A percentile compares a stretch with the other conserved stretches of the same genome.
Evolutionary conservation across 176 grass and related monocot species (phyloP).

Genomic region (Triticum monococcum): DNA sequence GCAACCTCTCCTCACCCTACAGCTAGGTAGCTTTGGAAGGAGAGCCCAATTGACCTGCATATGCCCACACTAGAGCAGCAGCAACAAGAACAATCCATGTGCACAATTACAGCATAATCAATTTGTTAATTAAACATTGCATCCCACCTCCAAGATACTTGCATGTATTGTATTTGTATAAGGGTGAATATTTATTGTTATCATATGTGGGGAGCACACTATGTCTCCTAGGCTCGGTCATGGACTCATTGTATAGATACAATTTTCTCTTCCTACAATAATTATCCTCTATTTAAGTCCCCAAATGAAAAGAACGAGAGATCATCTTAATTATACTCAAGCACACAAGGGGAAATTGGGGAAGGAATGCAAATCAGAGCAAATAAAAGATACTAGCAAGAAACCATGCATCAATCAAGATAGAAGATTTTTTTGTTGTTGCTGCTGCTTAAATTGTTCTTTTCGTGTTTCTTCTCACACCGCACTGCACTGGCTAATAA

Average conservation of each 20-base stretch:
- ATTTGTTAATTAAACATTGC: not conserved
- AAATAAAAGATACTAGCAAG: conserved; percentile 18
- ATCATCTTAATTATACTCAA: conserved; percentile 10
- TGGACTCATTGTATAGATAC: not conserved
- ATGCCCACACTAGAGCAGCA: conserved; percentile 41
- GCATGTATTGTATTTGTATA: not conserved
- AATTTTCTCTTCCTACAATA: not conserved
- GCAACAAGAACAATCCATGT: conserved; percentile 54
- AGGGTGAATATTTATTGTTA: conserved; percentile 40
- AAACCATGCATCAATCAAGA: conserved; percentile 19
- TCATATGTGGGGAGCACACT: conserved; percentile 51
- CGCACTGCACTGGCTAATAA: conserved; percentile 39
- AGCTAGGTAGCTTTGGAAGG: conserved; percentile 42
- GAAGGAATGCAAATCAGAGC: conserved; percentile 4
- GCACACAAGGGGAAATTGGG: not conserved
- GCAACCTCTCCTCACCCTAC: not conserved
- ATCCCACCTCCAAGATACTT: not conserved
- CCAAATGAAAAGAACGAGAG: not conserved
- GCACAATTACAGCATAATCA: conserved; percentile 1
- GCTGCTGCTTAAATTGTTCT: conserved; percentile 34
- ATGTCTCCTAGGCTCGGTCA: conserved; percentile 8
- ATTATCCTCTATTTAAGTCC: not conserved
- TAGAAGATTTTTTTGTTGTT: conserved; percentile 20
- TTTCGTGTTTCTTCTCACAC: conserved; percentile 41
- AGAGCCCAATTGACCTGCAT: conserved; percentile 59